phyloP scores from a whole-genome alignment of 805 yeast species.

The Saccharomycopsis capsularis region DNA sequence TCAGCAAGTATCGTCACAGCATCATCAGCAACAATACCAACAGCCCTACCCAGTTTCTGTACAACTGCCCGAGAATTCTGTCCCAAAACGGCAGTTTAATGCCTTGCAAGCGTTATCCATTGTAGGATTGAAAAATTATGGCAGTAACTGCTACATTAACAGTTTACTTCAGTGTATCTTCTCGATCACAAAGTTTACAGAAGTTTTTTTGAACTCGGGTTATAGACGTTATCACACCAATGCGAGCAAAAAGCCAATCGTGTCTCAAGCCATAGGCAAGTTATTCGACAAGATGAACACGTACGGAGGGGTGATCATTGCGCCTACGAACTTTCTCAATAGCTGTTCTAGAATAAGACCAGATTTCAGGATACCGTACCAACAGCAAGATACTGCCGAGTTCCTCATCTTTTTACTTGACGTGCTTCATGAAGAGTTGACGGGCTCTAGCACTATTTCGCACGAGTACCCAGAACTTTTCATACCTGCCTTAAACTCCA shows the following conservation, averaged over 20 bases:
- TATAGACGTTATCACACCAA: slow-evolving; percentile 34
- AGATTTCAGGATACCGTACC: slow-evolving; percentile 60
- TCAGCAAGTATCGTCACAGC: slow-evolving; percentile 1
- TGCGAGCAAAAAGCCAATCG: slow-evolving; percentile 23
- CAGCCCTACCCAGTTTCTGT: slow-evolving; percentile 9
- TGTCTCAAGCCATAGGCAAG: slow-evolving; percentile 46
- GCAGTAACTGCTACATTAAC: slow-evolving; percentile 72
- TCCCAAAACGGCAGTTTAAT: slow-evolving; percentile 16
- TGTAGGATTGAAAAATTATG: slow-evolving; percentile 60
- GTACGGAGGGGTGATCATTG: slow-evolving; percentile 54
- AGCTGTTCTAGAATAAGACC: slow-evolving; percentile 49
- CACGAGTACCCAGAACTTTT: slow-evolving; percentile 33
- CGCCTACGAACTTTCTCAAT: slow-evolving; percentile 58
- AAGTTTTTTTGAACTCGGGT: slow-evolving; percentile 40
- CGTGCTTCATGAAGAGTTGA: slow-evolving; percentile 60
- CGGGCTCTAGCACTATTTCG: slow-evolving; percentile 31
- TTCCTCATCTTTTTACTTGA: slow-evolving; percentile 61
- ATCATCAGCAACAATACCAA: neutral
- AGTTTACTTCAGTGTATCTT: slow-evolving; percentile 66
- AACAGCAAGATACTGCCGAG: slow-evolving; percentile 80
- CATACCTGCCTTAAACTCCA: slow-evolving; percentile 18
- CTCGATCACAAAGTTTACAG: slow-evolving; percentile 44
- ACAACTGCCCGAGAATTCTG: neutral
- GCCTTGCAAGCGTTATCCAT: slow-evolving; percentile 38
- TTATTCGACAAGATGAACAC: slow-evolving; percentile 51